phyloP scores from a whole-genome alignment of 305 asterid genomes.

The Striga hermonthica region DNA sequence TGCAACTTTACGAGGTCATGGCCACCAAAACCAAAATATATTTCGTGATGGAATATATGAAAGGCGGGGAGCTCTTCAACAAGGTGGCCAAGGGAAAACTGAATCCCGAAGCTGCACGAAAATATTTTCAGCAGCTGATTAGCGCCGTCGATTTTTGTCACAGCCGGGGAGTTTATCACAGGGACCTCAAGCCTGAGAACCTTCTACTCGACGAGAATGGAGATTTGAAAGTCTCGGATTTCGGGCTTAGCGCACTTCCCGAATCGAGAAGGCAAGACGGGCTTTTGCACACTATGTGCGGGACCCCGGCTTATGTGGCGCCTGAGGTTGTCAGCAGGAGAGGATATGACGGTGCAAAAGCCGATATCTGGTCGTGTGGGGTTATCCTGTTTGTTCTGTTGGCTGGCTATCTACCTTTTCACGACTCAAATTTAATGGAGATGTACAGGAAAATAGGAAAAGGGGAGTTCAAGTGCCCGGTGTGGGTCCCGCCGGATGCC shows the following conservation, averaged over 20 bases:
- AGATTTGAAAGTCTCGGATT: constrained; percentile 62
- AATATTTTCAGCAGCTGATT: constrained; percentile 66
- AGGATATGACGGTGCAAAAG: constrained; percentile 70
- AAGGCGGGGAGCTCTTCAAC: constrained; percentile 74
- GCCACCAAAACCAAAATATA: constrained; percentile 65
- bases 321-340: constrained; percentile 64
- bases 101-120: constrained; percentile 58
- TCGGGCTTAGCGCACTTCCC: constrained; percentile 67
- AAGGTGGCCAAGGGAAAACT: constrained; percentile 58
- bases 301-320: constrained; percentile 79
- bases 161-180: constrained; percentile 66
- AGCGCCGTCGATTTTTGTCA: constrained; percentile 76
- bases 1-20: constrained; percentile 70
- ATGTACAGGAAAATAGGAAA: constrained; percentile 64
- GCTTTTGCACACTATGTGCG: constrained; percentile 68
- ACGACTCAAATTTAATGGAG: constrained; percentile 62
- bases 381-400: constrained; percentile 63
- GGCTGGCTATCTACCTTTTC: constrained; percentile 65
- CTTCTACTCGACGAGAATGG: constrained; percentile 66
- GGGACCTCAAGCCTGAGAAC: constrained; percentile 80
- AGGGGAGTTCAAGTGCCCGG: constrained; percentile 62
- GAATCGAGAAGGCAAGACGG: constrained; percentile 61
- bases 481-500: constrained; percentile 53
- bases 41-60: constrained; percentile 63
- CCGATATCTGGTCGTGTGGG: constrained; percentile 78